Conservation (phyloP, 2,329 filamentous ascomycete genomes). For the Biscogniauxia sp. region DNA sequence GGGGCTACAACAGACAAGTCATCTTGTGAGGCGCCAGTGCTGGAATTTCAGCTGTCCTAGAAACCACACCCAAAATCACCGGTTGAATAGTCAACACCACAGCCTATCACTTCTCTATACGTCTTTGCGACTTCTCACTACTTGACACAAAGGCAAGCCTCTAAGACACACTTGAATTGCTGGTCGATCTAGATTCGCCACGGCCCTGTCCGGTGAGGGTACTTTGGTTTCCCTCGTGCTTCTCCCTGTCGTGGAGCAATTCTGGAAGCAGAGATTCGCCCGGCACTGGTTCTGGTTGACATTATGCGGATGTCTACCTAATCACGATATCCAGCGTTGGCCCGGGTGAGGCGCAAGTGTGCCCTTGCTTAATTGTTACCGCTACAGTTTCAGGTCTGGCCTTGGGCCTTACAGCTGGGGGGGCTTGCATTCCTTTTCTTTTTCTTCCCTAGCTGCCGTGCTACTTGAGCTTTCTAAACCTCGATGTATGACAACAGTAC, state of each 20-base stretch:
- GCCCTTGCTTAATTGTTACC: slow-evolving; percentile 5
- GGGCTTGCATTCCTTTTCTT: neutral
- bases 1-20: neutral
- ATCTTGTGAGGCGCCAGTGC: neutral
- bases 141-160: neutral
- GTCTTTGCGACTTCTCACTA: neutral
- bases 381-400: slow-evolving; percentile 9
- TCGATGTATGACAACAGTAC: slow-evolving; percentile 21
- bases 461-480: neutral
- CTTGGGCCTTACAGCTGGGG: neutral
- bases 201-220: neutral
- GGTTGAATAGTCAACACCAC: neutral
- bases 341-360: slow-evolving; percentile 15
- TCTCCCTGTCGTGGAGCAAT: neutral
- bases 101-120: neutral
- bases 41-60: neutral
- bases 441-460: slow-evolving; percentile 5
- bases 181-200: neutral
- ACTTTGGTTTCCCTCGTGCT: neutral
- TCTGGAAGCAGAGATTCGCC: neutral
- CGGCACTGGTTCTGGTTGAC: neutral
- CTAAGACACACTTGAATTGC: neutral
- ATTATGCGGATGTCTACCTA: neutral
- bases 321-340: slow-evolving; percentile 1
- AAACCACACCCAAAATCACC: neutral